phyloP scores from a whole-genome alignment of 495 filamentous ascomycete species.

The Lentithecium fluviatile region DNA sequence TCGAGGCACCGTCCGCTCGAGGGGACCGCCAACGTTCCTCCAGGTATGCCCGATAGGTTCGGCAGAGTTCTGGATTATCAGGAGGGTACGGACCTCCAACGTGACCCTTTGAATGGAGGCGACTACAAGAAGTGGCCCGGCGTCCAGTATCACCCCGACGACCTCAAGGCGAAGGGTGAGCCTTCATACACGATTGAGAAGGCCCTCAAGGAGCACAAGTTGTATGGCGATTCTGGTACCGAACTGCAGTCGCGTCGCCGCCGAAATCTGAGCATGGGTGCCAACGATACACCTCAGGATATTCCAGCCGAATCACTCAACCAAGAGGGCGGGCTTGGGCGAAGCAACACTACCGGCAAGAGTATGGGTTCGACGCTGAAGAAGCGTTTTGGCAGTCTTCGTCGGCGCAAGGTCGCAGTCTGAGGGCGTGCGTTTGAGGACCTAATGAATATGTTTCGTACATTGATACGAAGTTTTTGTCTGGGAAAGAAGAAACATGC shows the following conservation, averaged over 20 bases:
- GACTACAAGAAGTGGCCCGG: conserved; percentile 69
- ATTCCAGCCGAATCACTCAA: not conserved
- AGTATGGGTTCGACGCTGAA: conserved; percentile 21
- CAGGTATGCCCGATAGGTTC: conserved; percentile 62
- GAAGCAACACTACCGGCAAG: conserved; percentile 31
- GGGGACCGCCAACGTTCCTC: conserved; percentile 73
- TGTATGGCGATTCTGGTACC: conserved; percentile 34
- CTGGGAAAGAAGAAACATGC: no score
- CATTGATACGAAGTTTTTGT: no score
- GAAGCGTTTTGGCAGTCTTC: conserved; percentile 30
- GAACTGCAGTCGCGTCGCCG: conserved; percentile 40
- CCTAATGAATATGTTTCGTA: no score
- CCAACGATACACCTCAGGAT: conserved; percentile 4
- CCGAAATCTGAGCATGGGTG: conserved; percentile 33
- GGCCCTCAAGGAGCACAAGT: conserved; percentile 56
- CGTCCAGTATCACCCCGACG: conserved; percentile 65
- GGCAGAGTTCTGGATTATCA: conserved; percentile 75
- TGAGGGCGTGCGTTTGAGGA: not conserved
- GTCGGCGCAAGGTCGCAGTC: conserved; percentile 12
- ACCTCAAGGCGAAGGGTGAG: conserved; percentile 79
- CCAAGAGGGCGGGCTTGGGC: conserved; percentile 5
- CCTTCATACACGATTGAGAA: conserved; percentile 69
- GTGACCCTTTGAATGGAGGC: conserved; percentile 52
- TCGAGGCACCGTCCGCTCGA: conserved; percentile 78
- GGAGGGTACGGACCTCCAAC: conserved; percentile 83